A percentile compares a stretch with the other conserved stretches of the same genome.
phyloP scores from a whole-genome alignment of 805 yeast genomes.

The Myxozyma melibiosi region DNA sequence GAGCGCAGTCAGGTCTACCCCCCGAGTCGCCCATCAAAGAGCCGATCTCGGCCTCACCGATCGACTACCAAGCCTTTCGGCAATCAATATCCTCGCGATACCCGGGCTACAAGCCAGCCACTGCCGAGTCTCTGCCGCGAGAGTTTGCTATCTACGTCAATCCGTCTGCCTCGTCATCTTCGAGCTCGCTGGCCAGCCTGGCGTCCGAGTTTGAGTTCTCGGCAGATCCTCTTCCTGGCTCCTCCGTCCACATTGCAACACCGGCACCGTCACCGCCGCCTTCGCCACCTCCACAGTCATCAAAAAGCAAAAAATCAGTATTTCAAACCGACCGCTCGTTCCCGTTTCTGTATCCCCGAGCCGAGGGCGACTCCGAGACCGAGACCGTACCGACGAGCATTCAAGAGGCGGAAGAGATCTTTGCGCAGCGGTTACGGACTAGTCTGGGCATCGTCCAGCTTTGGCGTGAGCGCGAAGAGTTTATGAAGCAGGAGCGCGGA shows the following conservation, averaged over 20 bases:
- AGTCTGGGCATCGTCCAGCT: conserved; percentile 70
- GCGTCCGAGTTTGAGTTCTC: conserved; percentile 43
- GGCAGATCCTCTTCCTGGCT: conserved; percentile 53
- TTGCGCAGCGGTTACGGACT: conserved; percentile 62
- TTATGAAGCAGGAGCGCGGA: conserved; percentile 75
- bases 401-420: conserved; percentile 73
- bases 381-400: conserved; percentile 68
- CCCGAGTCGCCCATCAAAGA: conserved; percentile 17
- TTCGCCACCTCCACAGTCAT: conserved; percentile 47
- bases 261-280: conserved; percentile 84
- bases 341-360: conserved; percentile 65
- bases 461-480: conserved; percentile 68
- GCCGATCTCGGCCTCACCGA: conserved; percentile 63
- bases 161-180: conserved; percentile 53
- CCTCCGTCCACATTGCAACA: conserved; percentile 72
- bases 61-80: conserved; percentile 80
- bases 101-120: conserved; percentile 63
- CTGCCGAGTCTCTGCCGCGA: conserved; percentile 48
- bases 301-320: conserved; percentile 39
- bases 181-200: conserved; percentile 47
- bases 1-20: conserved; percentile 29
- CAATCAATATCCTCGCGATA: conserved; percentile 74
- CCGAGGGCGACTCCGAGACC: conserved; percentile 34
- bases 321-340: conserved; percentile 67
- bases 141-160: conserved; percentile 42